Conservation (phyloP, 306 rosid species). For the Quillaja saponaria region DNA sequence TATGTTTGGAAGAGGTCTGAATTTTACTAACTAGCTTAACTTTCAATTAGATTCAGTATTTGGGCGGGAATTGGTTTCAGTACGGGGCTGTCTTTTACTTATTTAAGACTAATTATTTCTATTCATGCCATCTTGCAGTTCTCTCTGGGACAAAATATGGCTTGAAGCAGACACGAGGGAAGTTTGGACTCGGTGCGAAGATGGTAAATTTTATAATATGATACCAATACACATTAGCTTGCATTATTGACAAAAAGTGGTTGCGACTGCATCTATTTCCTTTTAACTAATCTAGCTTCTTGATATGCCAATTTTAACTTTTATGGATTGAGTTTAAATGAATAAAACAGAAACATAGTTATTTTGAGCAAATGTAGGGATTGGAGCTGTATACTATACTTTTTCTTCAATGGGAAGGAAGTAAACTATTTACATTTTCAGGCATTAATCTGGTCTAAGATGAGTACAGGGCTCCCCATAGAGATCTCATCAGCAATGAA, state of each 20-base stretch:
- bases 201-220: too few relatives aligned
- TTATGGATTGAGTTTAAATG: too few relatives aligned
- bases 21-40: slow-evolving; percentile 31
- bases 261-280: slow-evolving; percentile 10
- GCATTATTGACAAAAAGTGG: too few relatives aligned
- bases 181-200: slow-evolving; percentile 98
- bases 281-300: slow-evolving; percentile 10
- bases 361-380: too few relatives aligned
- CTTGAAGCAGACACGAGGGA: slow-evolving; percentile 92
- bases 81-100: too few relatives aligned
- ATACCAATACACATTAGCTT: slow-evolving; percentile 24
- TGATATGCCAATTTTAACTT: neutral
- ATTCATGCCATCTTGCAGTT: slow-evolving; percentile 66
- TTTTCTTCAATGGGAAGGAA: too few relatives aligned
- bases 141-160: slow-evolving; percentile 97
- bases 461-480: slow-evolving; percentile 98
- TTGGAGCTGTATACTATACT: too few relatives aligned
- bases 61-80: too few relatives aligned
- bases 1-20: slow-evolving; percentile 96
- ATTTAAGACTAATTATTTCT: slow-evolving; percentile 23
- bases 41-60: slow-evolving; percentile 17
- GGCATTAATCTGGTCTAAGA: slow-evolving; percentile 99
- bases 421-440: slow-evolving; percentile 39
- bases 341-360: too few relatives aligned
- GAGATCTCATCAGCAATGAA: slow-evolving; percentile 86